A percentile compares a stretch with the other conserved stretches of the same genome.
Conservation (phyloP, 208 protist genomes). For the Dictyostelium gargantuum region DNA sequence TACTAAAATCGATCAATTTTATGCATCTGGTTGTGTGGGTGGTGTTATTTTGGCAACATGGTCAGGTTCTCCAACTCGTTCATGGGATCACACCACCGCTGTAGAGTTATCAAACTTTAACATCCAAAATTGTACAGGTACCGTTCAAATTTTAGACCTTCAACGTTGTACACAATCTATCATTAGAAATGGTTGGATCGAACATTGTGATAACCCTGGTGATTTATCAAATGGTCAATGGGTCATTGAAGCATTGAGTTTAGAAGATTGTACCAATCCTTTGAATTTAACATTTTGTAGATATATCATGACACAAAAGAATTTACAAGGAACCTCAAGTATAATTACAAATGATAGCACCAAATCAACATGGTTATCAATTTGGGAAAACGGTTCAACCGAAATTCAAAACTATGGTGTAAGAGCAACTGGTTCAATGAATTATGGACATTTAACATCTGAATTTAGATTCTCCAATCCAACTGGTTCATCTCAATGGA, state of each 20-base stretch:
- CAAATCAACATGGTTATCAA: neutral
- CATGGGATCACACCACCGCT: neutral
- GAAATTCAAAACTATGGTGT: neutral
- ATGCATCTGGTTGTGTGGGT: neutral
- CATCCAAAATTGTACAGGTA: neutral
- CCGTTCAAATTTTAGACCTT: neutral
- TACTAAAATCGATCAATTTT: neutral
- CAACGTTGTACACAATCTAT: neutral
- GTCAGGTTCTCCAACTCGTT: neutral
- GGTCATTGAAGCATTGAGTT: neutral
- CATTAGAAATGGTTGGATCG: neutral
- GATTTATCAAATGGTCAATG: neutral
- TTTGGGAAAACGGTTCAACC: neutral
- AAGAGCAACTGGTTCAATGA: neutral
- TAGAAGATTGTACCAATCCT: neutral
- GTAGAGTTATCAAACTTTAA: neutral
- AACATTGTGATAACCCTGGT: neutral
- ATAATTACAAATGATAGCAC: neutral
- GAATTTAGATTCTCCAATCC: neutral
- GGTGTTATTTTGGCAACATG: neutral
- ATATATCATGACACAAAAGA: neutral
- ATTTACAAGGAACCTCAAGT: neutral
- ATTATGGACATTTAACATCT: neutral
- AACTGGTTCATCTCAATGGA: neutral
- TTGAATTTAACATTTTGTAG: neutral